Evolutionary conservation across 208 protist species (phyloP), one percentile per base, ranked within the genome.

Genomic region (Trichomonas vaginalis): DNA sequence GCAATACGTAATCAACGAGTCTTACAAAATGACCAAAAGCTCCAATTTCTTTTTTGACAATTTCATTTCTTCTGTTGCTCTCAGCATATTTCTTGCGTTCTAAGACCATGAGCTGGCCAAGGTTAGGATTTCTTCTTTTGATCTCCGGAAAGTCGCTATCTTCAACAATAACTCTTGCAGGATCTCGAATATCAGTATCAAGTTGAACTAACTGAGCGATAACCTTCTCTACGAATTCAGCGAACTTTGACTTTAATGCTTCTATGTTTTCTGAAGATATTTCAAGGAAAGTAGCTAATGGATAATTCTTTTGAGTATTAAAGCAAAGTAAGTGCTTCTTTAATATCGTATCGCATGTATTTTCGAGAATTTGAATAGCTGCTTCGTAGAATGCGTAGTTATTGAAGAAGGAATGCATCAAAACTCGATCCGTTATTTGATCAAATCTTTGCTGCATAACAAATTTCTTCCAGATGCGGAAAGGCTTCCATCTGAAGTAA

Each of bases 151-250:
- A 92, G 27, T 92, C 86, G 21, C 40, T 48, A 92, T 92, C 86
- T 56, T 92, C 14, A 48, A 92, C 86, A 51, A 92, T 45, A 35
- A 92, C 17, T 27, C 86, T 40, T 17, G 45, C 40, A 21, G 86
- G 86, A 92, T 92, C 86, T 27, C 86, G 86, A 92, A 92, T 92
- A 92, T 51, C 45, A 92, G 27, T 17, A 92, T 92, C 86, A 35
- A 92, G 17, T 51, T 92, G 86, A 39, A 92, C 86, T 35, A 92
- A 45, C 17, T 35, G 10, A 51, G 12, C 45, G 4, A 92, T 51
- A 39, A 92, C 45, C 45, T 48, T 51, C 10, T 48, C 27, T 37
- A 92, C 17, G 46, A 45, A 92, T 32, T 92, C 45, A 15, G 23
- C 9, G n/a, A 40, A 92, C 27, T 35, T 9, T 12, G 32, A 17